Evolutionary conservation across 2,329 filamentous ascomycete species (phyloP), one percentile per base, ranked within the genome.

Genomic region (Tolypocladium ovalisporum): DNA sequence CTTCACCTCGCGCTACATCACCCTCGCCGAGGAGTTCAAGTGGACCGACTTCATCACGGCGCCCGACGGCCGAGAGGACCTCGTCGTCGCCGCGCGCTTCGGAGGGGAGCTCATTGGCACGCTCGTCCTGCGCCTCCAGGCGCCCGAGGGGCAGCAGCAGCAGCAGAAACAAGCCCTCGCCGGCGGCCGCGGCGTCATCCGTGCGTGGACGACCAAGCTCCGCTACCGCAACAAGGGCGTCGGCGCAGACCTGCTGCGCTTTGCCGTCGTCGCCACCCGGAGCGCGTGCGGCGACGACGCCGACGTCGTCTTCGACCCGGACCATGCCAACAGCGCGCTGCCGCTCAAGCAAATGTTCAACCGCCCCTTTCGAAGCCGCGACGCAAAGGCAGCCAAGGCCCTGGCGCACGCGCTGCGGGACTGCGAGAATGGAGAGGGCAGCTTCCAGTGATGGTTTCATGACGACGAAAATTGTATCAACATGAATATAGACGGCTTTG

Each of bases 181-280:
- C 61, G 79, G 79, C 32, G 82, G 82, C 52, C 79, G 77, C 58
- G 87, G 84, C 4, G 72, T 88, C 36, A 84, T 96, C 55, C 82
- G 88, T 19, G 90, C 87, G 3, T 96, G 90, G 90, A 92, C 90
- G 1, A 89, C 91, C 0, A 80, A 78, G 68, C 71, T 85, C 54
- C 78, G 79, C 63, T 94, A 90, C 70, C 79, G 90, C 24, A 75
- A 80, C 34, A 82, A 82, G 59, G 89, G 90, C 0, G 76, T 94
- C 9, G 90, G 90, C 0, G 78, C 77, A 4, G 87, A 85, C 52
- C 71, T 96, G 69, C 73, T 96, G 52, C 83, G 87, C 63, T 85
- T 89, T 64, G 88, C 87, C 2, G 82, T 91, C 8, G 77, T 77
- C 61, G 68, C 86, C 53, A 85, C 86, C 56, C 79, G 81, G 62